A percentile compares a stretch with the other conserved stretches of the same genome.
Evolutionary conservation across 164 flowering plant species (phyloP).

Genomic region (Magnolia sinica): DNA sequence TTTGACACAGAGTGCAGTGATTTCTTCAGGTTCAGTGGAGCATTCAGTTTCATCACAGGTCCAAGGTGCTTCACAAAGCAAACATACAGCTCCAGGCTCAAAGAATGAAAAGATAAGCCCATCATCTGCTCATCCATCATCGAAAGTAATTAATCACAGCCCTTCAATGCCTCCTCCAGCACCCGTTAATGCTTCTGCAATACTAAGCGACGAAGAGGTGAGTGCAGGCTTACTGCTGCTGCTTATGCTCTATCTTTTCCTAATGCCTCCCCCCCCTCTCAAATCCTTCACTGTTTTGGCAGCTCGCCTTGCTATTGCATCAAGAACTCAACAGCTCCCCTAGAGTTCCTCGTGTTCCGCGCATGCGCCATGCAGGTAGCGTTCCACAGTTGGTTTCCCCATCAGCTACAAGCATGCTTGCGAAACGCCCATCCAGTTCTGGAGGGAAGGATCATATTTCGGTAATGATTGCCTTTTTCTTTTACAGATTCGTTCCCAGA

Average conservation of each 20-base stretch:
- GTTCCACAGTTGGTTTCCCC: slow-evolving; percentile 69
- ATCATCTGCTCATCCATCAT: slow-evolving; percentile 32
- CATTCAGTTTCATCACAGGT: slow-evolving; percentile 28
- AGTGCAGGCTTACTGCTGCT: slow-evolving; percentile 2
- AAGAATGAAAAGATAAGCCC: slow-evolving; percentile 56
- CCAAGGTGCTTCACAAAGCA: slow-evolving; percentile 44
- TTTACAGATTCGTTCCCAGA: neutral
- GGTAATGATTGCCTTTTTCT: slow-evolving; percentile 37
- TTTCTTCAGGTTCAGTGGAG: slow-evolving; percentile 38
- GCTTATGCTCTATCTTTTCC: neutral
- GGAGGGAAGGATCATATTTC: slow-evolving; percentile 60
- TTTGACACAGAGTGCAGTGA: slow-evolving; percentile 19
- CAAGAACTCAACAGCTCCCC: slow-evolving; percentile 98
- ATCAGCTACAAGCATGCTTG: slow-evolving; percentile 52
- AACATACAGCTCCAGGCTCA: slow-evolving; percentile 30
- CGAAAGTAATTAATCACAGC: slow-evolving; percentile 39
- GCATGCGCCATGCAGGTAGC: slow-evolving; percentile 73
- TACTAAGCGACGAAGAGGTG: slow-evolving; percentile 93
- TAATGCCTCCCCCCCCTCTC: neutral
- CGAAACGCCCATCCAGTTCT: slow-evolving; percentile 60
- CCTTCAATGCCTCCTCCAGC: slow-evolving; percentile 36
- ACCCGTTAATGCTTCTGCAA: slow-evolving; percentile 44
- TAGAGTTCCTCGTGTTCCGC: slow-evolving; percentile 95
- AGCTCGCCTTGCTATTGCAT: slow-evolving; percentile 93
- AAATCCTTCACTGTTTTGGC: slow-evolving; percentile 22